Evolutionary conservation across 139 green algal genomes (phyloP).

Genomic region (Zygnema cylindricum): DNA sequence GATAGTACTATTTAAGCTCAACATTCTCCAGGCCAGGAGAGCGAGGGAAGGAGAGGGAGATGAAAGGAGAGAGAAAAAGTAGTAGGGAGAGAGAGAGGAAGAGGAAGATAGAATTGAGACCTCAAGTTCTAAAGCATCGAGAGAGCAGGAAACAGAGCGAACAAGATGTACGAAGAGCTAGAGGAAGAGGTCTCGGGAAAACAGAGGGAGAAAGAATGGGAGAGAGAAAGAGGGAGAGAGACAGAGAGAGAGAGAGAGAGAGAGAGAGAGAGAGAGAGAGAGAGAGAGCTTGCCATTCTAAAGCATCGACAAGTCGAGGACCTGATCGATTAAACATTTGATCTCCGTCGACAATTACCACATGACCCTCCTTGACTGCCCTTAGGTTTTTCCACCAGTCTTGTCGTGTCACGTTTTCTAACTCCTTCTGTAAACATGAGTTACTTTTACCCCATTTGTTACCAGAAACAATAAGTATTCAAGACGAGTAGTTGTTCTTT

Average conservation of each 20-base stretch:
- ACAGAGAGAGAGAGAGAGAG: neutral
- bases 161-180: neutral
- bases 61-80: neutral
- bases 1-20: too few relatives aligned
- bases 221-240: neutral
- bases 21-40: neutral
- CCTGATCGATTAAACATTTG: slow-evolving; percentile 85
- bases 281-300: slow-evolving; percentile 77
- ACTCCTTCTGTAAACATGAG: slow-evolving; percentile 60
- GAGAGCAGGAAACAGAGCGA: neutral
- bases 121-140: too few relatives aligned
- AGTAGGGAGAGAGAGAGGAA: neutral
- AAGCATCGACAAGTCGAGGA: slow-evolving; percentile 79
- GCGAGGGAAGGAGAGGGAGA: neutral
- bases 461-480: too few relatives aligned
- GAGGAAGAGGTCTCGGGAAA: neutral
- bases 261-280: neutral
- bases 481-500: too few relatives aligned
- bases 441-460: too few relatives aligned
- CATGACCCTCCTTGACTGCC: slow-evolving; percentile 73
- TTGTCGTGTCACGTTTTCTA: slow-evolving; percentile 34
- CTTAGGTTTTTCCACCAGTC: slow-evolving; percentile 69
- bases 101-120: neutral
- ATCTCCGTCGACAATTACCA: slow-evolving; percentile 86
- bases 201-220: neutral